phyloP scores from a whole-genome alignment of 306 rosid species.

The Leucaena leucocephala region DNA sequence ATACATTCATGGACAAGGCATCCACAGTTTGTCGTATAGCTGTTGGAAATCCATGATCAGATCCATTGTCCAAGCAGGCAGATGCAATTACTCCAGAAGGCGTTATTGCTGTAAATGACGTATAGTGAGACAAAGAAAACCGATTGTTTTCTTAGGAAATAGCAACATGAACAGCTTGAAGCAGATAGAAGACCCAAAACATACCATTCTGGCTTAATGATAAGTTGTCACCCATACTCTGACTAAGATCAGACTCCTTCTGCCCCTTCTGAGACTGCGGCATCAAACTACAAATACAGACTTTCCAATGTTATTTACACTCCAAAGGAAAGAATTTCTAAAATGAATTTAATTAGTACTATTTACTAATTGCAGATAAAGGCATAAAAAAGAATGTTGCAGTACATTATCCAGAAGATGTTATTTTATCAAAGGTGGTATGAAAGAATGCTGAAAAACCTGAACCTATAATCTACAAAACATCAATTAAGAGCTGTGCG shows the following conservation, averaged over 20 bases:
- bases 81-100: slow-evolving; percentile 56
- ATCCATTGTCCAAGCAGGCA: slow-evolving; percentile 57
- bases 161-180: slow-evolving; percentile 18
- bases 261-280: slow-evolving; percentile 60
- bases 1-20: slow-evolving; percentile 45
- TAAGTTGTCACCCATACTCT: slow-evolving; percentile 50
- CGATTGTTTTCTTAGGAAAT: slow-evolving; percentile 20
- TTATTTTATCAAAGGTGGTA: slow-evolving; percentile 12
- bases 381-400: not conserved
- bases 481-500: slow-evolving; percentile 9
- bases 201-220: slow-evolving; percentile 54
- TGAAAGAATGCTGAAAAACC: slow-evolving; percentile 22
- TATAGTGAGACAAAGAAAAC: slow-evolving; percentile 36
- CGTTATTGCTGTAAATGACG: slow-evolving; percentile 40
- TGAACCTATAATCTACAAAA: slow-evolving; percentile 18
- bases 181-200: slow-evolving; percentile 21
- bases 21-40: slow-evolving; percentile 46
- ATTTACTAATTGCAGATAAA: slow-evolving; percentile 11
- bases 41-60: slow-evolving; percentile 57
- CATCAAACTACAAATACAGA: slow-evolving; percentile 60
- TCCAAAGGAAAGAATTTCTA: slow-evolving; percentile 11
- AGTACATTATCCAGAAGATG: not conserved
- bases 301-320: slow-evolving; percentile 32
- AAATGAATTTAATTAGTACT: slow-evolving; percentile 16
- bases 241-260: slow-evolving; percentile 56